These are phyloP conservation scores for Pyrenophora teres DNA, from an alignment of 2,329 filamentous ascomycete species.

Conservation along the genomic window DNA sequence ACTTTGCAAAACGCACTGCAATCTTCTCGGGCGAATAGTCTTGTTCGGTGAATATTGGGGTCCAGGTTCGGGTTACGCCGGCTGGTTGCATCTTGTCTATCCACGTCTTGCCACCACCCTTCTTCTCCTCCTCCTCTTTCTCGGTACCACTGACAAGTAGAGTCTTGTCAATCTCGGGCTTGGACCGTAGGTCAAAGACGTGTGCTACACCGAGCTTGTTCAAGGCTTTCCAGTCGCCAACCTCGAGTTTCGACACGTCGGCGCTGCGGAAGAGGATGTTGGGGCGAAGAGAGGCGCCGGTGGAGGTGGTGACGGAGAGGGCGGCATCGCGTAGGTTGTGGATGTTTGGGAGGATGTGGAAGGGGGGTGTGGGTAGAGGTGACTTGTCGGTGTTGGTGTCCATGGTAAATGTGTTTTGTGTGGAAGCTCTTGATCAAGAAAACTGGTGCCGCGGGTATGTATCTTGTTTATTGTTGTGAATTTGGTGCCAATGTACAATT, in stretches of 20 bases:
- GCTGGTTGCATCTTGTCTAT: slow-evolving; percentile 36
- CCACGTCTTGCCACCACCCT: slow-evolving; percentile 41
- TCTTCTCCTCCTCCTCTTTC: slow-evolving; percentile 14
- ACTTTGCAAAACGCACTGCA: slow-evolving; percentile 64
- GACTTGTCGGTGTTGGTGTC: not conserved
- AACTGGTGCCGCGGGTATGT: no score
- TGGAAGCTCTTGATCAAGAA: not conserved
- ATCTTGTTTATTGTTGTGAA: no score
- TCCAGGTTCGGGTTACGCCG: slow-evolving; percentile 60
- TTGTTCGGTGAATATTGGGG: slow-evolving; percentile 66
- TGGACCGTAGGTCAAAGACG: slow-evolving; percentile 71
- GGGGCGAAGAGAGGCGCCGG: slow-evolving; percentile 53
- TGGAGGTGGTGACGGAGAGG: slow-evolving; percentile 27
- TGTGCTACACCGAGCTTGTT: slow-evolving; percentile 62
- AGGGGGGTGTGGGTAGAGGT: slow-evolving; percentile 36
- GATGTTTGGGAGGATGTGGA: slow-evolving; percentile 41
- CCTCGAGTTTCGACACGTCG: slow-evolving; percentile 56
- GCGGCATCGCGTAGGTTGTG: slow-evolving; percentile 45
- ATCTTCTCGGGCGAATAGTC: slow-evolving; percentile 68
- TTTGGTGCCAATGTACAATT: no score
- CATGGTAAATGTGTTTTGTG: not conserved
- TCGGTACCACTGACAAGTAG: slow-evolving; percentile 25
- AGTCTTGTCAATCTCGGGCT: slow-evolving; percentile 59
- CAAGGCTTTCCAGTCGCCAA: slow-evolving; percentile 26
- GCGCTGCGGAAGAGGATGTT: slow-evolving; percentile 69